phyloP scores from a whole-genome alignment of 257 asterid species.

The Gentiana macrophylla region DNA sequence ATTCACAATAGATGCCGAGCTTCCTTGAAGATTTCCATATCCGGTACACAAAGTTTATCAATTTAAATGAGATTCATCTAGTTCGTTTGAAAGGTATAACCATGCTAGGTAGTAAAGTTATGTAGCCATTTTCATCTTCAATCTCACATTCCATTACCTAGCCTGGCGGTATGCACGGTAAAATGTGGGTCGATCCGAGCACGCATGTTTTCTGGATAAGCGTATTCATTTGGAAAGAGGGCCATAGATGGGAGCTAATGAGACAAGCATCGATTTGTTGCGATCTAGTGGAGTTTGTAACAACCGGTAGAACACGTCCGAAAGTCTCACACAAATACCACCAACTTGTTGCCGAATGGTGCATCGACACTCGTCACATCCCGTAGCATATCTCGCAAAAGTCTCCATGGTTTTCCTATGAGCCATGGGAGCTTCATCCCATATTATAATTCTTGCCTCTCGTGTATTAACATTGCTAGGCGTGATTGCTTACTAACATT shows the following conservation, averaged over 20 bases:
- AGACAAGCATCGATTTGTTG: too few species aligned
- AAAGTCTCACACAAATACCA: too few species aligned
- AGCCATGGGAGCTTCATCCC: too few species aligned
- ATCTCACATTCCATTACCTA: background rate
- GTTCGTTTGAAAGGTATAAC: background rate
- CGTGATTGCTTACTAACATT: slow-evolving; percentile 1
- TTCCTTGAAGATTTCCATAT: background rate
- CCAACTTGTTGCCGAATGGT: too few species aligned
- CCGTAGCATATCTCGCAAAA: background rate
- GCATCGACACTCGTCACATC: background rate
- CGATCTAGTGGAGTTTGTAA: too few species aligned
- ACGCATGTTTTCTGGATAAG: too few species aligned
- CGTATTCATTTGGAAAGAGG: too few species aligned
- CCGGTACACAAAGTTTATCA: background rate
- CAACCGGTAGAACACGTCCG: too few species aligned
- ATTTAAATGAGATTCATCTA: background rate
- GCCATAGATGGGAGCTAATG: too few species aligned
- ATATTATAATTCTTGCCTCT: background rate
- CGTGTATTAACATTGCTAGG: background rate
- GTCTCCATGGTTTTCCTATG: background rate
- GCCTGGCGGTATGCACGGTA: background rate
- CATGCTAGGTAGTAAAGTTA: background rate
- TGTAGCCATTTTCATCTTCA: background rate
- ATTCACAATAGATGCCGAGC: background rate
- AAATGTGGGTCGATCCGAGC: background rate